Conservation (phyloP, 2,329 filamentous ascomycete genomes). For the Dactylellina sp. region DNA sequence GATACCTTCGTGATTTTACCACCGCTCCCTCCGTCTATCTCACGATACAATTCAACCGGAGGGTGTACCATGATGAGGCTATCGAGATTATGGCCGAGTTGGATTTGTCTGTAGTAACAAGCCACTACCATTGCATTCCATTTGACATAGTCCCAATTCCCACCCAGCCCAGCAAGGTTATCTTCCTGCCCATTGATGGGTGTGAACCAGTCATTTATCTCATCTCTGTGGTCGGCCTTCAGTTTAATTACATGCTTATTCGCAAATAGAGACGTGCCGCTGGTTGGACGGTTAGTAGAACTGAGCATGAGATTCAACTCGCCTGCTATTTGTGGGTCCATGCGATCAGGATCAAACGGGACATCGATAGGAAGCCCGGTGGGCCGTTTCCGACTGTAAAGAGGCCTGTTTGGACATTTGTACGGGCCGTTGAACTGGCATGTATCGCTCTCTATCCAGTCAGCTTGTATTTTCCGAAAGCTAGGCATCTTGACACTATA, state of each 20-base stretch:
- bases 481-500: constrained; percentile 12
- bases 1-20: background rate
- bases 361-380: constrained; percentile 27
- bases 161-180: constrained; percentile 39
- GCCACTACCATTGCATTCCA: constrained; percentile 49
- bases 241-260: too few relatives aligned
- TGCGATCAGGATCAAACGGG: constrained; percentile 21
- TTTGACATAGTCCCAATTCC: constrained; percentile 50
- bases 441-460: constrained; percentile 5
- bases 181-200: constrained; percentile 47
- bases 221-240: background rate
- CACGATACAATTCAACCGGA: constrained; percentile 29
- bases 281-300: too few relatives aligned
- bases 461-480: constrained; percentile 5
- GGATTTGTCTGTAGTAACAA: constrained; percentile 28
- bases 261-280: too few relatives aligned
- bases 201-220: constrained; percentile 26
- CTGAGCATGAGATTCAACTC: constrained; percentile 23
- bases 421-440: constrained; percentile 43
- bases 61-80: constrained; percentile 25
- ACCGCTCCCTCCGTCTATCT: constrained; percentile 7
- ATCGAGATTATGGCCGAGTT: constrained; percentile 18
- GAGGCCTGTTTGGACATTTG: background rate
- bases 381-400: constrained; percentile 20
- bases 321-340: constrained; percentile 15